Base-by-base conservation (phyloP, 495 filamentous ascomycete genomes). In the Aspergillus leporis region DNA sequence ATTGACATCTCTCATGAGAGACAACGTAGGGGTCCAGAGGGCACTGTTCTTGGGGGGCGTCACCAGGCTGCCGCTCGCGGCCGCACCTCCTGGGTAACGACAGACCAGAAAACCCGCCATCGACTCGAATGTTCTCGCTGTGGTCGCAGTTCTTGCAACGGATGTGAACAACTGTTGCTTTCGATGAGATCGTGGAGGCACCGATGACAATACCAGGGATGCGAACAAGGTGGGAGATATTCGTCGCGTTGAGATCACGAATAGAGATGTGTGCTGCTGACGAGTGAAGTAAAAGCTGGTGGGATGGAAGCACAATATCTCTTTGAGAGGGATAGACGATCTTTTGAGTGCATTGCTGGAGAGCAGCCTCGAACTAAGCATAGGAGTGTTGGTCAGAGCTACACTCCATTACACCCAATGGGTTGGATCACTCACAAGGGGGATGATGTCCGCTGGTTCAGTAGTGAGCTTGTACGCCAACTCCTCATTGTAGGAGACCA, bases 191-290 rank as follows among this genome's bases (percentile, higher is more conserved):
- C 14, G 95, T 96, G 0, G 93, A 97, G 50, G 95, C 95, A 50
- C 95, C 93, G 67, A 99, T 98, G 47, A 99, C 90, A 61, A 99
- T 99, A 36, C 95, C 95, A 7, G 94, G 93, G 47, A 98, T 96
- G 47, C 95, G 87, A 25, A 99, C 93, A 40, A 99, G 90, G 63
- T 92, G 86, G 7, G 94, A 96, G 62, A 99, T 93, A 68, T 90
- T 95, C 34, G 89, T 88, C 10, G 95, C 93, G 66, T 93, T 92
- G 19, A 99, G 83, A 63, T 96, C 90, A 60, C 95, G 92, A 65
- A 99, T 98, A 5, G 94, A 95, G 36, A 91, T 89, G 67, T 93
- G 87, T 43, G 93, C 87, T 63, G 91, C 92, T 48, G 83, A 87
- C 45, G 95, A 98, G 74, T 97, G 94, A 57, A 99, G 85, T 50